These are phyloP conservation scores for Neurospora terricola DNA, from an alignment of 495 filamentous ascomycete species.

Conservation along the genomic window DNA sequence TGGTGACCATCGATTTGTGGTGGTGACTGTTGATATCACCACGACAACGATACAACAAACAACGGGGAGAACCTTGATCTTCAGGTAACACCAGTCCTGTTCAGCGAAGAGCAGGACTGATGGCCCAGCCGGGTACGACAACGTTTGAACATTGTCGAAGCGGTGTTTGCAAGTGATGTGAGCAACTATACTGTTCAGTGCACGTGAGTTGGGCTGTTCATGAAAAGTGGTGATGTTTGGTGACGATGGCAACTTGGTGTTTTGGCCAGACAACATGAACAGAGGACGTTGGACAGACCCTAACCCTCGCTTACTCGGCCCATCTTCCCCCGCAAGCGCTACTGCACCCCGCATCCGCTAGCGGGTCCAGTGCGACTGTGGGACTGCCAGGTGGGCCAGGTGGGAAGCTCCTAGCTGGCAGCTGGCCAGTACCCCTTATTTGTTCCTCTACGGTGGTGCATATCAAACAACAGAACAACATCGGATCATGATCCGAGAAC, in stretches of 20 bases:
- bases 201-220: neutral
- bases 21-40: neutral
- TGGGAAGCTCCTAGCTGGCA: neutral
- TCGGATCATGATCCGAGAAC: neutral
- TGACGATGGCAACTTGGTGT: neutral
- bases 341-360: neutral
- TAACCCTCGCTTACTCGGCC: neutral
- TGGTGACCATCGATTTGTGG: neutral
- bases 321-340: neutral
- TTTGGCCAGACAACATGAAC: neutral
- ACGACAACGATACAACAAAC: neutral
- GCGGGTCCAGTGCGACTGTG: neutral
- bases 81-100: neutral
- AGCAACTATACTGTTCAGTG: neutral
- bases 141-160: neutral
- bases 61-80: neutral
- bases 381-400: neutral
- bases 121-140: neutral
- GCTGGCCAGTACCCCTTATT: neutral
- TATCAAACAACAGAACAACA: neutral
- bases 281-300: neutral
- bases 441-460: neutral
- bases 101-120: neutral
- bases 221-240: neutral
- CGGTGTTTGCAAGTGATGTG: neutral